Base-by-base conservation (phyloP, 106 monocot species). In the Iris macrosiphon region DNA sequence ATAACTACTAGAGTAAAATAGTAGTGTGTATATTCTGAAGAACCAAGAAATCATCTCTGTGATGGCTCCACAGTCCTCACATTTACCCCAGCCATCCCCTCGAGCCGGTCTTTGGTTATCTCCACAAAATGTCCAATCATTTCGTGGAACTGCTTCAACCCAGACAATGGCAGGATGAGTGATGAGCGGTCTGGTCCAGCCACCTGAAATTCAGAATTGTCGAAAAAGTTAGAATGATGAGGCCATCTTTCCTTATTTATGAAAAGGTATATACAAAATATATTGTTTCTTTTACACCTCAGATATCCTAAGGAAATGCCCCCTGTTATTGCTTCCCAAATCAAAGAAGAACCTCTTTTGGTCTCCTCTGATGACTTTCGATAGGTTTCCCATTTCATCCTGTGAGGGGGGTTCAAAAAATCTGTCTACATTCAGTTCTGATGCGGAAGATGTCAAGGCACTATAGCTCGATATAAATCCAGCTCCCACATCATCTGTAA, bases 311-410 rank as follows among this genome's bases (percentile, higher is more conserved):
- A 96, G 57, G 61, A 78, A 96, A 80, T 96, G 85, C 0, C 89
- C 95, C 51, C 95, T 79, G 17, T 70, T 96, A 40, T 96, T 89
- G 69, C 71, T 96, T 11, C 89, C 95, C 22, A 96, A 57, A 67
- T 96, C 95, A 55, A 96, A 96, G 74, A 89, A 96, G 49, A 96
- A 96, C 65, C 77, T 73, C 76, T 89, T 96, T 32, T 96, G 95
- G 48, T 96, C 89, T 31, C 57, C 85, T 39, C 95, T 75, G 19
- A 89, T 85, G 4, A 86, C 79, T 52, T 96, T 96, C 11, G 95
- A 89, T 45, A 77, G 18, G 4, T 77, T 88, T 34, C 72, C 78
- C 28, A 61, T 60, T 23, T 96, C 95, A 45, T 89, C 72, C 1
- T 66, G 68, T 3, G 69, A 40, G 30, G 57, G 67, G 19, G 72